Percentiles rank a stretch among this genome's conserved stretches.
These are phyloP conservation scores for Diaporthe amygdali DNA, from an alignment of 2,329 filamentous ascomycete genomes.

Conservation along the genomic window DNA sequence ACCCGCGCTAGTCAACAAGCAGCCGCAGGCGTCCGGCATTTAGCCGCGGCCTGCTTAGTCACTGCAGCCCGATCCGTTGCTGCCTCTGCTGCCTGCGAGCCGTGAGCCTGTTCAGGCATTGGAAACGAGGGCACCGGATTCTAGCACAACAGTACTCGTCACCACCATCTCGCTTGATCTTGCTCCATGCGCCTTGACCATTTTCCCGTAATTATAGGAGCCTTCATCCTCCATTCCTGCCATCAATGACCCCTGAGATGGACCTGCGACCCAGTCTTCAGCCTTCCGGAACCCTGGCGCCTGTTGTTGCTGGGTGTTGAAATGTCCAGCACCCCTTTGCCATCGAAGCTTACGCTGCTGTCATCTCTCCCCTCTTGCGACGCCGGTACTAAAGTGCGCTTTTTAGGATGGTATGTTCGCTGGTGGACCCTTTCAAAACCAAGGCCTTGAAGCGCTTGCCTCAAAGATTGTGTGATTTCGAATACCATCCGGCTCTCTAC, in stretches of 20 bases:
- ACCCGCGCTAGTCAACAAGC: constrained; percentile 15
- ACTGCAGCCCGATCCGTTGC: not conserved
- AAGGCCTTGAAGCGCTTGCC: not conserved
- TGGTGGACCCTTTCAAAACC: not conserved
- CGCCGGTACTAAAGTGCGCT: constrained; percentile 81
- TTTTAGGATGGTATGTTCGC: constrained; percentile 81
- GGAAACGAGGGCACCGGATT: not conserved
- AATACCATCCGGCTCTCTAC: not conserved
- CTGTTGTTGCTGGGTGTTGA: constrained; percentile 11
- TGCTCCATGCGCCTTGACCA: not conserved
- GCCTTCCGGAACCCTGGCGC: not conserved
- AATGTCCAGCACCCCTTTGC: constrained; percentile 65
- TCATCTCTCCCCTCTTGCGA: constrained; percentile 58
- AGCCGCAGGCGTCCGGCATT: constrained; percentile 1
- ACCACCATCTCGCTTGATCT: not conserved
- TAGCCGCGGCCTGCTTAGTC: constrained; percentile 19
- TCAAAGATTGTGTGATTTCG: not conserved
- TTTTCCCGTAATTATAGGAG: not conserved
- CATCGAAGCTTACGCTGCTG: constrained; percentile 70
- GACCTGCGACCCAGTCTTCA: not conserved
- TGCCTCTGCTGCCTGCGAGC: constrained; percentile 1
- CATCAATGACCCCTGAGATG: constrained; percentile 4
- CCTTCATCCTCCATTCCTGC: not conserved
- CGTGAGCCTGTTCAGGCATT: not conserved
- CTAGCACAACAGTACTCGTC: not conserved